A percentile compares a stretch with the other conserved stretches of the same genome.
phyloP scores from a whole-genome alignment of 768 basidiomycete species.

The Termitomyces sp. region DNA sequence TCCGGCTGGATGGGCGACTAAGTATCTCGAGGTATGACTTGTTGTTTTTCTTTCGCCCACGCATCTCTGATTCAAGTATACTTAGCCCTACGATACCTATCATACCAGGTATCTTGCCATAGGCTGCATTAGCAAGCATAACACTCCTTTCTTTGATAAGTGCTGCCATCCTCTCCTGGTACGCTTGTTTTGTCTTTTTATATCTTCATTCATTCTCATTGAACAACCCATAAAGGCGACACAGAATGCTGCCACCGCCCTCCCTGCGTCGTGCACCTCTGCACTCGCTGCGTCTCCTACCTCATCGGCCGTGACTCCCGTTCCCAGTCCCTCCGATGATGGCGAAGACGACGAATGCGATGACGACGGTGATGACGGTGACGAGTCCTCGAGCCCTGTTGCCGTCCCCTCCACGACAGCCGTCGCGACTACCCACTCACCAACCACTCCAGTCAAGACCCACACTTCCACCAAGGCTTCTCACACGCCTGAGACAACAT shows the following conservation, averaged over 20 bases:
- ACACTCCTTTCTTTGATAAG: slow-evolving; percentile 53
- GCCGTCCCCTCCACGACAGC: slow-evolving; percentile 14
- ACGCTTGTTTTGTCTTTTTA: slow-evolving; percentile 13
- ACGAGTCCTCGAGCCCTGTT: slow-evolving; percentile 15
- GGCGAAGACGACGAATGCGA: slow-evolving; percentile 30
- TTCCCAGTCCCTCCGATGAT: slow-evolving; percentile 27
- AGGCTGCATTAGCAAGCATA: slow-evolving; percentile 44
- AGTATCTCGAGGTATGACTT: slow-evolving; percentile 40
- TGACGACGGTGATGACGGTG: slow-evolving; percentile 18
- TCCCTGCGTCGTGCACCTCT: slow-evolving; percentile 51
- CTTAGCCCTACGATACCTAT: slow-evolving; percentile 50
- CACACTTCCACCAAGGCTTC: slow-evolving; percentile 14
- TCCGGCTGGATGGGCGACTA: slow-evolving; percentile 41
- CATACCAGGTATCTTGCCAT: slow-evolving; percentile 61
- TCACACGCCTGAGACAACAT: slow-evolving; percentile 5
- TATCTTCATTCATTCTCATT: not conserved
- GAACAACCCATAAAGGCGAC: slow-evolving; percentile 33
- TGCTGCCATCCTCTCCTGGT: slow-evolving; percentile 76
- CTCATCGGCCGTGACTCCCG: slow-evolving; percentile 21
- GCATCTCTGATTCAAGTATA: not conserved
- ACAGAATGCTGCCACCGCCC: slow-evolving; percentile 43
- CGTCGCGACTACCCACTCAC: slow-evolving; percentile 9
- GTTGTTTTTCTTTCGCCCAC: not conserved
- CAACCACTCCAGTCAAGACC: slow-evolving; percentile 18
- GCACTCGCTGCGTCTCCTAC: slow-evolving; percentile 21